A percentile compares a stretch with the other conserved stretches of the same genome.
These are phyloP conservation scores for Hibiscus syriacus DNA, from an alignment of 345 rosid species.

Conservation along the genomic window DNA sequence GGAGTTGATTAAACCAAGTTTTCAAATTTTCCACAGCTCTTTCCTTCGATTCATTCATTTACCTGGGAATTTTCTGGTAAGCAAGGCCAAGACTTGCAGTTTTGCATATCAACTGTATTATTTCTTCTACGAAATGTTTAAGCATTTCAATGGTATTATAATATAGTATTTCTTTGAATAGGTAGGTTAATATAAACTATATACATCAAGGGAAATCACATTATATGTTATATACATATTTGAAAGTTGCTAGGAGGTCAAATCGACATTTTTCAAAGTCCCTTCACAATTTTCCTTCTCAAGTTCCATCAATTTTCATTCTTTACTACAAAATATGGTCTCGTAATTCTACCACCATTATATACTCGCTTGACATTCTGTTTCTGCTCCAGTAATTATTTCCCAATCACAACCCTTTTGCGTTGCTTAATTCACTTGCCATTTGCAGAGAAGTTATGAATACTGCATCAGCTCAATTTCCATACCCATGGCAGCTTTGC, in stretches of 20 bases:
- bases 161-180: background rate
- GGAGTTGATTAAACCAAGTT: background rate
- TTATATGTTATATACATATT: background rate
- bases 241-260: background rate
- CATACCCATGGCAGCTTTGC: slow-evolving; percentile 36
- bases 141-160: background rate
- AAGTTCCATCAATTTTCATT: background rate
- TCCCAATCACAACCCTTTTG: background rate
- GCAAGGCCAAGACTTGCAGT: background rate
- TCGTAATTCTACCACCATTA: background rate
- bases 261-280: background rate
- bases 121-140: background rate
- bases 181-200: no score
- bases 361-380: background rate
- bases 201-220: no score
- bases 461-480: slow-evolving; percentile 11
- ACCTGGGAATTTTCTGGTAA: background rate
- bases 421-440: background rate
- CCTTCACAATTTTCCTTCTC: background rate
- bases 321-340: background rate
- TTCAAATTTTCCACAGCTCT: background rate
- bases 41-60: background rate
- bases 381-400: background rate
- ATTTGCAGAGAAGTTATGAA: slow-evolving; percentile 21
- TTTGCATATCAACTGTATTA: background rate